phyloP scores from a whole-genome alignment of 306 rosid species.

The Prunus mongolica region DNA sequence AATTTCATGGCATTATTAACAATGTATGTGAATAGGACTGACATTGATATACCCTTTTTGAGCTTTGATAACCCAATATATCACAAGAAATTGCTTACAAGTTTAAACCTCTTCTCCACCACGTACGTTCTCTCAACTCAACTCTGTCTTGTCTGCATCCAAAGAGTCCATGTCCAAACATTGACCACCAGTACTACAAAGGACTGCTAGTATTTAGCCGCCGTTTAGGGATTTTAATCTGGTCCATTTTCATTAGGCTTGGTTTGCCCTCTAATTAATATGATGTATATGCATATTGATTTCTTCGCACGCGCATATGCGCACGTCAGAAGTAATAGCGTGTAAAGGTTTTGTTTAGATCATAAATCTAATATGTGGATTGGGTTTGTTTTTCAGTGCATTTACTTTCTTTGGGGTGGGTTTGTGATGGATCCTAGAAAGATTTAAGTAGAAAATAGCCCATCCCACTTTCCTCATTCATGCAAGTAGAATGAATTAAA shows the following conservation, averaged over 20 bases:
- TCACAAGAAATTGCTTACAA: neutral
- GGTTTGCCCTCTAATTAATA: neutral
- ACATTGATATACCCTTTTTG: neutral
- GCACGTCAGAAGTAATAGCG: accelerated
- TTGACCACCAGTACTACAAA: neutral
- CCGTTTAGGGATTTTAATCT: neutral
- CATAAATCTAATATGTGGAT: too few species aligned
- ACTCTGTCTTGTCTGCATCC: neutral
- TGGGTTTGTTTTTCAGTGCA: too few species aligned
- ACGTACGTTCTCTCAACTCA: neutral
- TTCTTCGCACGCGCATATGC: too few species aligned
- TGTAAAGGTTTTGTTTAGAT: too few species aligned
- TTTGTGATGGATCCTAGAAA: neutral
- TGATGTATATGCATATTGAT: neutral
- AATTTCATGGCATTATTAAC: too few species aligned
- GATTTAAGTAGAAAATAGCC: neutral
- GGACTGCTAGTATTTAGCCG: neutral
- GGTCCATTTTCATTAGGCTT: neutral
- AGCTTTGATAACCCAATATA: neutral
- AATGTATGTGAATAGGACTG: neutral
- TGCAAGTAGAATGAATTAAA: neutral
- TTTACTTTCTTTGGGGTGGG: too few species aligned
- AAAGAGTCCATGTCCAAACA: neutral
- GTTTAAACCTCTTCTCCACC: neutral
- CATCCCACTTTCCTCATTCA: neutral